Percentiles rank a stretch among this genome's conserved stretches.
Evolutionary conservation across 202 grass and related monocot genomes (phyloP).

Genomic region (Elaeis oleifera): DNA sequence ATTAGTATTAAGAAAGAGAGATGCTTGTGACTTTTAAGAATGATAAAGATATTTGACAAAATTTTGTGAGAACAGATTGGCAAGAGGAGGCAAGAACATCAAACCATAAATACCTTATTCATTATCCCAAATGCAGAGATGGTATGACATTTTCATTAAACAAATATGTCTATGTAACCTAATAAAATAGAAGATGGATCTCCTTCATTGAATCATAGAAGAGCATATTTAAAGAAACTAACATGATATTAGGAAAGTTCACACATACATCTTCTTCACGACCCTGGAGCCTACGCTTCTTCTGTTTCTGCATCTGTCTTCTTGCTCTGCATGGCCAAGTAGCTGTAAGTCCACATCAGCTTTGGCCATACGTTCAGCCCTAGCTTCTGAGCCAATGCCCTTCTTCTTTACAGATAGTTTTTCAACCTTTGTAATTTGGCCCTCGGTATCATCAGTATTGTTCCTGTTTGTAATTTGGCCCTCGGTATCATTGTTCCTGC

Average conservation of each 20-base stretch:
- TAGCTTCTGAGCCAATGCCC: constrained; percentile 87
- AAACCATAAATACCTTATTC: too few species aligned
- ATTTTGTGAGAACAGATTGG: too few species aligned
- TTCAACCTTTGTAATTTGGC: constrained; percentile 37
- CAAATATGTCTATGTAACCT: too few species aligned
- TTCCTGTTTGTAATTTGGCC: constrained; percentile 28
- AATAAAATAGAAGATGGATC: too few species aligned
- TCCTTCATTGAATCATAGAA: too few species aligned
- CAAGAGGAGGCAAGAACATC: too few species aligned
- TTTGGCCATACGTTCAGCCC: constrained; percentile 53
- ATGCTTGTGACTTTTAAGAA: too few species aligned
- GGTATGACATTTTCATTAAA: too few species aligned
- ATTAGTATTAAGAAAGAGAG: too few species aligned
- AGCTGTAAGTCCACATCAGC: constrained; percentile 79
- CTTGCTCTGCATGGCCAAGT: constrained; percentile 80
- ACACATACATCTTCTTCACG: constrained; percentile 67
- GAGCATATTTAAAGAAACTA: neutral
- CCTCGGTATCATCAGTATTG: constrained; percentile 30
- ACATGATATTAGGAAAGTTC: constrained; percentile 6
- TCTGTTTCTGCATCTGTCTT: constrained; percentile 86
- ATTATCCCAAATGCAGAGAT: too few species aligned
- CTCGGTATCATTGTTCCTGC: constrained; percentile 25
- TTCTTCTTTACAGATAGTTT: constrained; percentile 95
- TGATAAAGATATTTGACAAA: too few species aligned
- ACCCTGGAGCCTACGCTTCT: constrained; percentile 63